Base-by-base conservation (phyloP, 2,329 filamentous ascomycete genomes). In the Alternaria gansuensis region DNA sequence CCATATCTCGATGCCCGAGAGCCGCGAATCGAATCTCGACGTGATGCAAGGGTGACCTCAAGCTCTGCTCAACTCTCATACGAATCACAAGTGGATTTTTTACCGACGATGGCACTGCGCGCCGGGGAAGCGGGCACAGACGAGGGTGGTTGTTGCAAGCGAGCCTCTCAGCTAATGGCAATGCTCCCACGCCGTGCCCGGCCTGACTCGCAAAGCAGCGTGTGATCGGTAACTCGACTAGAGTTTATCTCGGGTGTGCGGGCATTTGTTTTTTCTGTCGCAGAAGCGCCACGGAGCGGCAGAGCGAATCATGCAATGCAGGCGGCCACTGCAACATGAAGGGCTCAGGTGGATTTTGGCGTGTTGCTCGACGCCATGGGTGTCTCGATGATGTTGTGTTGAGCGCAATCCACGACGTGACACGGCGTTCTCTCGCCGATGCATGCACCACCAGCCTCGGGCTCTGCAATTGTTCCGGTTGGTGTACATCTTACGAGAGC, bases 291-390 rank as follows among this genome's bases (percentile, higher is more conserved):
- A 68, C 64, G 56, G 43, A 48, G 43, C 29, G 62, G 58, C 60
- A 57, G 39, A 66, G 63, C 71, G 68, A 75, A 76, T 75, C 68
- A 71, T 70, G 71, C 50, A 60, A 57, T 68, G 68, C 70, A 69
- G 62, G 57, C 40, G 57, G 49, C 58, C 57, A 59, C 49, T 64
- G 68, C 71, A 71, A 73, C 73, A 68, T 66, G 62, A 63, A 55
- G 58, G 58, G 56, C 52, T 64, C 65, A 64, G 61, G 64, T 63
- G 70, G 57, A 34, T 51, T 31, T 50, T 36, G 31, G 49, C 34
- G 40, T 33, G 36, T 67, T 66, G 66, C 67, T 63, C 60, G 62
- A 60, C 63, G 51, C 62, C 70, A 68, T 64, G 64, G 63, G 58
- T 44, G 36, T 26, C 40, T 58, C 60, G 48, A 62, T 65, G 62